phyloP scores from a whole-genome alignment of 805 yeast species.

The Komagataella mondaviorum region DNA sequence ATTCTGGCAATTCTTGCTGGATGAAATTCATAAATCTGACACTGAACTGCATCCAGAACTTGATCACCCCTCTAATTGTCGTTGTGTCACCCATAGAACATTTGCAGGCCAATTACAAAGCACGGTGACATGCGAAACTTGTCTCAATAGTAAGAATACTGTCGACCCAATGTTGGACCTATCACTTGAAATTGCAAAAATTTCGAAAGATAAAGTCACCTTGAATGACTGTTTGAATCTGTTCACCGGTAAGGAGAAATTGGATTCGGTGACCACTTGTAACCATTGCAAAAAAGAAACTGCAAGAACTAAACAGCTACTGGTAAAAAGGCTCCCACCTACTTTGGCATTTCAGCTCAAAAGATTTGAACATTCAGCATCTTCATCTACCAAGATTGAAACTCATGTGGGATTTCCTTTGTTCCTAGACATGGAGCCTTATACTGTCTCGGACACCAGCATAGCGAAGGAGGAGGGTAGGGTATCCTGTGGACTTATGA shows the following conservation, averaged over 20 bases:
- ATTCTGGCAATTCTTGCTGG: slow-evolving; percentile 83
- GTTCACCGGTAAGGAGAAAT: slow-evolving; percentile 65
- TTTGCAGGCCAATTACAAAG: slow-evolving; percentile 80
- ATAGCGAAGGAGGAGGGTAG: slow-evolving; percentile 6
- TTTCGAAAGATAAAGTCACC: slow-evolving; percentile 11
- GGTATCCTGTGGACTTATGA: slow-evolving; percentile 12
- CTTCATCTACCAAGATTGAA: slow-evolving; percentile 58
- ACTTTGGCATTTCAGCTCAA: slow-evolving; percentile 79
- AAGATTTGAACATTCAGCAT: slow-evolving; percentile 50
- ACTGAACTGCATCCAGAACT: slow-evolving; percentile 7
- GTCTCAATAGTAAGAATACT: slow-evolving; percentile 51
- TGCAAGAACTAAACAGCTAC: slow-evolving; percentile 59
- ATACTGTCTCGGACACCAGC: slow-evolving; percentile 15
- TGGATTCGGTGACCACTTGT: slow-evolving; percentile 68
- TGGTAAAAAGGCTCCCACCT: slow-evolving; percentile 57
- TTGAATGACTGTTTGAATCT: slow-evolving; percentile 57
- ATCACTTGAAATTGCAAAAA: slow-evolving; percentile 52
- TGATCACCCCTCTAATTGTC: slow-evolving; percentile 24
- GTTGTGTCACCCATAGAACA: slow-evolving; percentile 70
- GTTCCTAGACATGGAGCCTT: slow-evolving; percentile 58
- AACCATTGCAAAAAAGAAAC: slow-evolving; percentile 47
- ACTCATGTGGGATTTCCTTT: slow-evolving; percentile 61
- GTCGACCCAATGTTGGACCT: slow-evolving; percentile 85
- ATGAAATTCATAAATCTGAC: slow-evolving; percentile 59
- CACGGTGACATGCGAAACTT: slow-evolving; percentile 59